Evolutionary conservation across 805 yeast species (phyloP).

Genomic region (Starmerella geochares): DNA sequence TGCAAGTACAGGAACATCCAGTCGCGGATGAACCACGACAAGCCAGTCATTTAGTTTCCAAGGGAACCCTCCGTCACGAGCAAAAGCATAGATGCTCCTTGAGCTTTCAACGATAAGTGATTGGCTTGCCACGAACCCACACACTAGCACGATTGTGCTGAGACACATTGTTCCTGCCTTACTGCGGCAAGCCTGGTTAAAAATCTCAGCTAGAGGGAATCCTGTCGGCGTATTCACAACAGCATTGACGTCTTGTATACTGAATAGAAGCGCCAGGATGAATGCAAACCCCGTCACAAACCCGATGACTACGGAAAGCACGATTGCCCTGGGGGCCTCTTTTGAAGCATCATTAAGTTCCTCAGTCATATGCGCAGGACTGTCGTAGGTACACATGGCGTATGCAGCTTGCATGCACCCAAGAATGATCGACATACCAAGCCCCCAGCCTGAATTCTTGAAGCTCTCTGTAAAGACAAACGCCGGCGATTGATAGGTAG

Average conservation of each 20-base stretch:
- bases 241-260: constrained; percentile 43
- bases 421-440: constrained; percentile 55
- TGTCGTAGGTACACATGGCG: constrained; percentile 60
- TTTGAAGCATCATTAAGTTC: constrained; percentile 50
- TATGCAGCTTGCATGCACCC: constrained; percentile 63
- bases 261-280: constrained; percentile 39
- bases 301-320: constrained; percentile 56
- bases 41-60: constrained; percentile 39
- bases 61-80: constrained; percentile 55
- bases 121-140: constrained; percentile 51
- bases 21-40: constrained; percentile 38
- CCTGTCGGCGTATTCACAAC: constrained; percentile 46
- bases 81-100: constrained; percentile 56
- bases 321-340: constrained; percentile 51
- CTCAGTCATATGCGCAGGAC: constrained; percentile 64
- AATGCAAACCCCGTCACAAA: constrained; percentile 41
- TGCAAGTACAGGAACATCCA: constrained; percentile 52
- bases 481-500: constrained; percentile 40
- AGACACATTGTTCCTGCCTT: constrained; percentile 44
- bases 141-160: constrained; percentile 40
- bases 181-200: constrained; percentile 45
- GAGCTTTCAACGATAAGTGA: constrained; percentile 61
- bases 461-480: constrained; percentile 47
- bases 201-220: constrained; percentile 54
- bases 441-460: constrained; percentile 49